Conservation (phyloP, 768 basidiomycete species). For the Cytidiella melzeri region DNA sequence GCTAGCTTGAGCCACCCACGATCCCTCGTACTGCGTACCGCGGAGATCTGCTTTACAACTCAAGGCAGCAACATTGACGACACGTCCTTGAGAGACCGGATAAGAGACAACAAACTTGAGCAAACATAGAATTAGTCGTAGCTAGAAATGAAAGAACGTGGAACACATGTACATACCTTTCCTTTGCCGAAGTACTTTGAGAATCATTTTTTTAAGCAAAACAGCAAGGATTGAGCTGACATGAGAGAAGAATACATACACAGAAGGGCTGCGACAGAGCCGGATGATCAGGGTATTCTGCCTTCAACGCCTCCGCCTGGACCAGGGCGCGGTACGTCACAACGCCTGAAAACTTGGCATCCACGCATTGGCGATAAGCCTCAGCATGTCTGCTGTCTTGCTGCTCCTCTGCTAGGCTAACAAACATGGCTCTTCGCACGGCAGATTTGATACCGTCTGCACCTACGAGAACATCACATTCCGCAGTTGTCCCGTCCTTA, state of each 20-base stretch:
- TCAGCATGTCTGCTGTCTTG: slow-evolving; percentile 5
- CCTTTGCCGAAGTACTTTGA: slow-evolving; percentile 22
- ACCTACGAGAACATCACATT: slow-evolving; percentile 23
- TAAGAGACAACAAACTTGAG: slow-evolving; percentile 18
- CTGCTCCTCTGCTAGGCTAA: slow-evolving; percentile 4
- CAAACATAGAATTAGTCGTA: no score
- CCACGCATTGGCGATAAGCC: slow-evolving; percentile 10
- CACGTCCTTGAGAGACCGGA: slow-evolving; percentile 31
- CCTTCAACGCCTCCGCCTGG: slow-evolving; percentile 25
- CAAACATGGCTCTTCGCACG: slow-evolving; percentile 15
- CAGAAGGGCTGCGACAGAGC: slow-evolving; percentile 15
- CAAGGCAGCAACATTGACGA: slow-evolving; percentile 32
- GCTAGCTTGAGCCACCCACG: slow-evolving; percentile 24
- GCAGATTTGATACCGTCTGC: slow-evolving; percentile 21
- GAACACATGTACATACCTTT: slow-evolving; percentile 8
- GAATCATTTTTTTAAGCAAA: background rate
- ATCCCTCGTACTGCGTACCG: slow-evolving; percentile 27
- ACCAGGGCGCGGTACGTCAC: slow-evolving; percentile 34
- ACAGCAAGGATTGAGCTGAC: background rate
- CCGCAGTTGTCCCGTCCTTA: slow-evolving; percentile 19
- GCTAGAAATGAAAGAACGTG: no score
- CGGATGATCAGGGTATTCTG: slow-evolving; percentile 18
- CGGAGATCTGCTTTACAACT: slow-evolving; percentile 23
- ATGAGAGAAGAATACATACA: no score
- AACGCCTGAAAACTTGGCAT: slow-evolving; percentile 37